These are phyloP conservation scores for Withania somnifera DNA, from an alignment of 305 asterid species.

Conservation along the genomic window DNA sequence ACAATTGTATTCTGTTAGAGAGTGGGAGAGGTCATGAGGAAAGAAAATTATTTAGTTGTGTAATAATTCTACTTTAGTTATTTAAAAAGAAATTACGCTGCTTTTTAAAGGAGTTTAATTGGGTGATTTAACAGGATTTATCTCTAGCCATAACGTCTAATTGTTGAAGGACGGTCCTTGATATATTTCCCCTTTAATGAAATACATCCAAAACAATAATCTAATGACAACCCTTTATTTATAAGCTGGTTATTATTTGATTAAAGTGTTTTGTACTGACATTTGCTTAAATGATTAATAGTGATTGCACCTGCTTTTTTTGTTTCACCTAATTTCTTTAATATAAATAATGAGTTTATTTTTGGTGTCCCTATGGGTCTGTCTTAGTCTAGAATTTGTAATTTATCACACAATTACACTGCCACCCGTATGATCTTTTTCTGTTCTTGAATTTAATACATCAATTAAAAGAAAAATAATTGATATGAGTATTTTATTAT, in stretches of 20 bases:
- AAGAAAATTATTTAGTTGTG: not conserved
- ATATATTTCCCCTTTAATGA: not conserved
- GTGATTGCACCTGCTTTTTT: not conserved
- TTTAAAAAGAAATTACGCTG: not conserved
- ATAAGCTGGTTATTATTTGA: not conserved
- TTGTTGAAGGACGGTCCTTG: not conserved
- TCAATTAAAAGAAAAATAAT: too few relatives aligned
- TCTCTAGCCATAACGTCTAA: not conserved
- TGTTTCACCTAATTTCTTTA: not conserved
- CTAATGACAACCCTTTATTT: not conserved
- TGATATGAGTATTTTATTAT: too few relatives aligned
- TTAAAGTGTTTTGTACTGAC: not conserved
- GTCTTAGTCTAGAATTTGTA: not conserved
- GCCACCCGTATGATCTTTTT: not conserved
- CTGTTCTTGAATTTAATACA: too few relatives aligned
- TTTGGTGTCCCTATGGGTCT: not conserved
- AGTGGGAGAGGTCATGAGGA: not conserved
- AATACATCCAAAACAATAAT: not conserved
- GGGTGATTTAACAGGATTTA: not conserved
- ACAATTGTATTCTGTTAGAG: not conserved
- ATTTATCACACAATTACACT: not conserved
- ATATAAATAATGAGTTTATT: not conserved
- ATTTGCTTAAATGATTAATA: not conserved
- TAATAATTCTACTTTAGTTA: not conserved
- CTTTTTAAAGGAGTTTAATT: not conserved